Percentiles rank a stretch among this genome's conserved stretches.
phyloP scores from a whole-genome alignment of 2,329 filamentous ascomycete species.

The Monilinia polystroma region DNA sequence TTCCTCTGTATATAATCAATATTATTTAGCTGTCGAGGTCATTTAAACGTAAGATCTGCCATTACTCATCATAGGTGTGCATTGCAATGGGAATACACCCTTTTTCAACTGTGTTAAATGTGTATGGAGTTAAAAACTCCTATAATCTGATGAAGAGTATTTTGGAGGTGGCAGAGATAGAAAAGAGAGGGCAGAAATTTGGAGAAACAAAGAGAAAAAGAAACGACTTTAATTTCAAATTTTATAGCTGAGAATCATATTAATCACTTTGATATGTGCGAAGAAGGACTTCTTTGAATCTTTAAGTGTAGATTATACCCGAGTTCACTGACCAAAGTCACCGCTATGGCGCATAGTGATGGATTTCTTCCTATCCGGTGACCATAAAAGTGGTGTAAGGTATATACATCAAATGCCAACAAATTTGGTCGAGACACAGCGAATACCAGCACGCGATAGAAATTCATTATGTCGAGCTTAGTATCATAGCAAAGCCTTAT shows the following conservation, averaged over 20 bases:
- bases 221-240: not conserved
- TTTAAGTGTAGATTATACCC: not conserved
- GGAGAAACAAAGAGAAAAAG: too few species aligned
- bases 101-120: slow-evolving; percentile 5
- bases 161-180: not conserved
- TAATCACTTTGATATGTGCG: not conserved
- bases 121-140: not conserved
- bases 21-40: not conserved
- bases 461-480: not conserved
- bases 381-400: not conserved
- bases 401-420: not conserved
- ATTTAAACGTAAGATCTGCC: slow-evolving; percentile 7
- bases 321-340: not conserved
- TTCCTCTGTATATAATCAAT: not conserved
- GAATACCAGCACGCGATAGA: not conserved
- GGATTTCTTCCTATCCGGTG: not conserved
- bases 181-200: not conserved
- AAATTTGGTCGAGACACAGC: not conserved
- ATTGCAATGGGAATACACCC: slow-evolving; percentile 5
- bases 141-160: not conserved
- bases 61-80: slow-evolving; percentile 11
- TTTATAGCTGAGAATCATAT: not conserved
- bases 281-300: not conserved
- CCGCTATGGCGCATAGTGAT: slow-evolving; percentile 1
- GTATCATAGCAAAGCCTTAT: not conserved